These are phyloP conservation scores for Drosera spatulata DNA, from an alignment of 179 eudicot species.

Conservation along the genomic window DNA sequence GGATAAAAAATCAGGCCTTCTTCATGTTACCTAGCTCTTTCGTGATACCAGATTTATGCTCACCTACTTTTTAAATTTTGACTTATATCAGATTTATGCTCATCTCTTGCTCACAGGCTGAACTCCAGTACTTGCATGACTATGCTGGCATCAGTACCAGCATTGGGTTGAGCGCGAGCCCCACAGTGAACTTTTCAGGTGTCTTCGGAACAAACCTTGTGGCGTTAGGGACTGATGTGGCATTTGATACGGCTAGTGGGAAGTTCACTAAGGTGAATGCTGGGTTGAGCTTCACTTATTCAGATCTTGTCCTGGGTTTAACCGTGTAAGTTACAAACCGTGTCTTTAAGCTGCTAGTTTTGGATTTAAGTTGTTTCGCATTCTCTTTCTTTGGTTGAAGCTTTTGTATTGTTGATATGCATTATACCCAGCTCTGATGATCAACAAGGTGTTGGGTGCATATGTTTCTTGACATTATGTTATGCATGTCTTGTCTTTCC, in stretches of 20 bases:
- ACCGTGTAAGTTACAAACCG: conserved; percentile 47
- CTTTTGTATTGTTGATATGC: not conserved
- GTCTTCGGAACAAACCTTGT: conserved; percentile 58
- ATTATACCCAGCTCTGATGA: too few relatives aligned
- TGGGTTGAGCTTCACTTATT: conserved; percentile 50
- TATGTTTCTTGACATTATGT: too few relatives aligned
- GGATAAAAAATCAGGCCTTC: too few relatives aligned
- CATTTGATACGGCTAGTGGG: conserved; percentile 80
- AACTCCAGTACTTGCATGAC: conserved; percentile 87
- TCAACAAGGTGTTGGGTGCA: too few relatives aligned
- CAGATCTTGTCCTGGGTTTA: conserved; percentile 78
- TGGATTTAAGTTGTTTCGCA: not conserved
- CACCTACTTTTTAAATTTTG: too few relatives aligned
- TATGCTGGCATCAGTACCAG: conserved; percentile 89
- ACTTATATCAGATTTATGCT: too few relatives aligned
- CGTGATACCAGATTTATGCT: too few relatives aligned
- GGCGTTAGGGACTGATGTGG: conserved; percentile 72
- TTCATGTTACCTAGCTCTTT: too few relatives aligned
- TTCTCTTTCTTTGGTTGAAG: not conserved
- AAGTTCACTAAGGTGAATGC: conserved; percentile 75
- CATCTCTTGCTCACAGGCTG: conserved; percentile 35
- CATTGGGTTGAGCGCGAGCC: conserved; percentile 78
- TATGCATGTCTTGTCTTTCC: too few relatives aligned
- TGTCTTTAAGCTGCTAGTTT: not conserved
- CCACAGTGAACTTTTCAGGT: conserved; percentile 81